These are phyloP conservation scores for Leishmania mexicana DNA, from an alignment of 208 protist genomes.

Conservation along the genomic window DNA sequence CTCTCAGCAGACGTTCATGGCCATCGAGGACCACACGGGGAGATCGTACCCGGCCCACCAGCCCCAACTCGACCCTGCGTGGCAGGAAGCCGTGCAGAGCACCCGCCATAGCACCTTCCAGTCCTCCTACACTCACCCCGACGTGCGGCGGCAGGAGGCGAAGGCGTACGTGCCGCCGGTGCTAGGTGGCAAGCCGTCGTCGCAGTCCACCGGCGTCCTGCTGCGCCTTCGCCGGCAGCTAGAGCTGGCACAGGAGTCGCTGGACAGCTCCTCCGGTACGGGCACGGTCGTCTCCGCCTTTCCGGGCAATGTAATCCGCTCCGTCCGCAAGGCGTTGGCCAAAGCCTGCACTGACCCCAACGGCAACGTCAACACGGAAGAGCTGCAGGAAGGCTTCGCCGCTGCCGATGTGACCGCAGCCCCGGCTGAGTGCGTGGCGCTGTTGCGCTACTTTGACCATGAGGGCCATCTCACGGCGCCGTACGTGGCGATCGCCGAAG, in stretches of 20 bases:
- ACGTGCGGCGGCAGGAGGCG: constrained; percentile 30
- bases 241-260: constrained; percentile 38
- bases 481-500: constrained; percentile 52
- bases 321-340: constrained; percentile 49
- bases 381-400: constrained; percentile 65
- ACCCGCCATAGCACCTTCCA: constrained; percentile 27
- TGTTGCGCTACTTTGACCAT: constrained; percentile 74
- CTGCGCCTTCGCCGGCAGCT: constrained; percentile 72
- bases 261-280: neutral
- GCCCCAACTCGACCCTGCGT: constrained; percentile 70
- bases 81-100: constrained; percentile 16
- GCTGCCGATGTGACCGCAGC: constrained; percentile 39
- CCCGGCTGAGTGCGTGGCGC: constrained; percentile 64
- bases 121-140: constrained; percentile 34
- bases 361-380: constrained; percentile 62
- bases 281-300: constrained; percentile 39
- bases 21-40: constrained; percentile 75
- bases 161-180: constrained; percentile 52
- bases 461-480: constrained; percentile 42
- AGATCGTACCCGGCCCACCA: constrained; percentile 84
- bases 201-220: constrained; percentile 68
- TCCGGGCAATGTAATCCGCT: constrained; percentile 75
- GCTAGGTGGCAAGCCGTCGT: constrained; percentile 49
- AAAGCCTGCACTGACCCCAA: constrained; percentile 28
- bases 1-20: constrained; percentile 72